Conservation (phyloP, 345 rosid species). For the Salix caprea region DNA sequence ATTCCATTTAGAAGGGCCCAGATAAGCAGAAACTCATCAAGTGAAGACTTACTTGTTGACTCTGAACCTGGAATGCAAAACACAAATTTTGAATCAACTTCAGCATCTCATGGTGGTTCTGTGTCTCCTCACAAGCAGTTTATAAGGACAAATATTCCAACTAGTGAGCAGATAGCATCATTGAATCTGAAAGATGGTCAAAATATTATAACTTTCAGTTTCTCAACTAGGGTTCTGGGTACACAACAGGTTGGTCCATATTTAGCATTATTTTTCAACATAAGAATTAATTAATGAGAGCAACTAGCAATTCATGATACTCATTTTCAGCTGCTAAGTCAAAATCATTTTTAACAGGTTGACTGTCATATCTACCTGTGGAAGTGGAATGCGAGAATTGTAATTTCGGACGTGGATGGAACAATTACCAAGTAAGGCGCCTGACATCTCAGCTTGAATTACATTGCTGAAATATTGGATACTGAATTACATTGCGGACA, state of each 20-base stretch:
- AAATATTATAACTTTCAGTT: conserved; percentile 77
- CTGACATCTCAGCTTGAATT: neutral
- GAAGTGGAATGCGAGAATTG: conserved; percentile 91
- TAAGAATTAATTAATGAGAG: too few relatives aligned
- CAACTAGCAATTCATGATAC: neutral
- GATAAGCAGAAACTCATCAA: conserved; percentile 58
- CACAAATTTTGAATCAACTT: conserved; percentile 29
- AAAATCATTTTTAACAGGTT: conserved; percentile 43
- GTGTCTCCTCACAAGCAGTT: conserved; percentile 64
- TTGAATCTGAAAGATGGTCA: conserved; percentile 90
- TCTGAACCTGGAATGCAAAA: conserved; percentile 53
- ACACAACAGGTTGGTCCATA: conserved; percentile 62
- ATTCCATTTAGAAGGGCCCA: conserved; percentile 78
- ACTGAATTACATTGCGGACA: neutral
- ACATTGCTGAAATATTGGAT: neutral
- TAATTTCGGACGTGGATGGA: conserved; percentile 93
- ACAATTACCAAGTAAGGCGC: conserved; percentile 79
- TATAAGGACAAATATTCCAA: conserved; percentile 74
- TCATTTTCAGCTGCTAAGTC: conserved; percentile 6
- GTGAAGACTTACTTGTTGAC: conserved; percentile 77
- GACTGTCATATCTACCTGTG: conserved; percentile 90
- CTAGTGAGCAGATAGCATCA: conserved; percentile 82
- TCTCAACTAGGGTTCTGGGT: conserved; percentile 84
- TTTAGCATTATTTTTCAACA: neutral
- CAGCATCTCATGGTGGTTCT: conserved; percentile 26